Conservation (phyloP, 768 basidiomycete species). For the Amanita exitialis region DNA sequence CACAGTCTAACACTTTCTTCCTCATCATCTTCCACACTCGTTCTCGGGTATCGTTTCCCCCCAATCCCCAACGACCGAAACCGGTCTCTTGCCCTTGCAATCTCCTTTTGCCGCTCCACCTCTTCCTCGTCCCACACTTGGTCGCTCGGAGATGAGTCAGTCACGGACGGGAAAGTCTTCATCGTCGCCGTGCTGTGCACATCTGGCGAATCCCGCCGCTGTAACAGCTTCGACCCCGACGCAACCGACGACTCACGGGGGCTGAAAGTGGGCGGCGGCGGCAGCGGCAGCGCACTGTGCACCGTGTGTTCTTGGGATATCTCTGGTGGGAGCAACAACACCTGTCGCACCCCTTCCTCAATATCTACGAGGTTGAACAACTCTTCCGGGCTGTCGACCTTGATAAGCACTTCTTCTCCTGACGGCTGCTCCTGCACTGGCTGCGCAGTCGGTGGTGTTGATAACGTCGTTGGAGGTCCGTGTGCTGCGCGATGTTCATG, state of each 20-base stretch:
- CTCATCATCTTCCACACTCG: constrained; percentile 39
- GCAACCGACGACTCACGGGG: constrained; percentile 18
- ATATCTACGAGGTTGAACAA: not conserved
- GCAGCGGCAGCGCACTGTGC: constrained; percentile 20
- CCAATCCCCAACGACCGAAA: constrained; percentile 20
- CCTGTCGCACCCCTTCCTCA: constrained; percentile 14
- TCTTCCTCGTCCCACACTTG: constrained; percentile 28
- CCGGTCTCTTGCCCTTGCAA: constrained; percentile 18
- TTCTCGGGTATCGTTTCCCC: constrained; percentile 37
- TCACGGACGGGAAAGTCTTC: constrained; percentile 41
- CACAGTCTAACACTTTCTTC: constrained; percentile 56
- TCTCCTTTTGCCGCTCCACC: constrained; percentile 14
- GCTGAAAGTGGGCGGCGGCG: constrained; percentile 34
- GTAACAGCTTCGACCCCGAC: constrained; percentile 8
- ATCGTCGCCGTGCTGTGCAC: constrained; percentile 19
- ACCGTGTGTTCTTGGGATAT: constrained; percentile 23
- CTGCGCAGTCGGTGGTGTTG: constrained; percentile 8
- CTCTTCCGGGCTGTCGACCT: constrained; percentile 14
- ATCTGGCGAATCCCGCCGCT: constrained; percentile 26
- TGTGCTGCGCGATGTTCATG: constrained; percentile 40
- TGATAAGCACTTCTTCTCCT: constrained; percentile 18
- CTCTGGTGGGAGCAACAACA: constrained; percentile 20
- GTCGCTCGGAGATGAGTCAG: constrained; percentile 33
- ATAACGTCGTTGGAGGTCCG: constrained; percentile 18
- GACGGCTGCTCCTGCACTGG: not conserved